These are phyloP conservation scores for Imleria badia DNA, from an alignment of 768 basidiomycete genomes.

Conservation along the genomic window DNA sequence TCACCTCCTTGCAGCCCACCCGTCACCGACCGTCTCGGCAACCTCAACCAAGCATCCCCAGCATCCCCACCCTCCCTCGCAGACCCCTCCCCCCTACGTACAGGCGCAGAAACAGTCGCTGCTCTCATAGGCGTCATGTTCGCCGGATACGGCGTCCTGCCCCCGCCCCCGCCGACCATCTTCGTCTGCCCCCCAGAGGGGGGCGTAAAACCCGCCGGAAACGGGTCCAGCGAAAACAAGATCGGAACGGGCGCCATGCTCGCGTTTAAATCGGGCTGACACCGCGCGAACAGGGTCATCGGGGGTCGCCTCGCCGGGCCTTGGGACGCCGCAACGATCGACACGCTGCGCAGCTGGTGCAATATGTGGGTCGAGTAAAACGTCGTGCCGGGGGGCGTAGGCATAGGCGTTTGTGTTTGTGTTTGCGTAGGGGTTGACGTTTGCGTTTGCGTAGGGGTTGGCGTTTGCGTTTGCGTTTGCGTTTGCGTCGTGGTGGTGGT, in stretches of 20 bases:
- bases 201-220: conserved; percentile 25
- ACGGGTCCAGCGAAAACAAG: conserved; percentile 55
- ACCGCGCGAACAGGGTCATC: conserved; percentile 60
- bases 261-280: conserved; percentile 47
- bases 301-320: conserved; percentile 25
- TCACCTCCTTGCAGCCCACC: background rate
- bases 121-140: conserved; percentile 24
- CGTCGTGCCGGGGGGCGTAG: conserved; percentile 27
- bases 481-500: no score
- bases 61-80: background rate
- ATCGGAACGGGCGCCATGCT: conserved; percentile 63
- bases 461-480: no score
- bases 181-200: no score
- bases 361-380: conserved; percentile 27
- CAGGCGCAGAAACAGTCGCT: conserved; percentile 33
- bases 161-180: no score
- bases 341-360: conserved; percentile 26
- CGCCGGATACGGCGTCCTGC: background rate
- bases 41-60: conserved; percentile 1
- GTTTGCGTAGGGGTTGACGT: no score
- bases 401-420: no score
- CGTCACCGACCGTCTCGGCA: conserved; percentile 22
- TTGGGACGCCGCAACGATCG: conserved; percentile 6
- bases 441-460: no score
- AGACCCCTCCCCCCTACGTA: conserved; percentile 14